Conservation (phyloP, 176 grass and related monocot genomes). For the Avena insularis region DNA sequence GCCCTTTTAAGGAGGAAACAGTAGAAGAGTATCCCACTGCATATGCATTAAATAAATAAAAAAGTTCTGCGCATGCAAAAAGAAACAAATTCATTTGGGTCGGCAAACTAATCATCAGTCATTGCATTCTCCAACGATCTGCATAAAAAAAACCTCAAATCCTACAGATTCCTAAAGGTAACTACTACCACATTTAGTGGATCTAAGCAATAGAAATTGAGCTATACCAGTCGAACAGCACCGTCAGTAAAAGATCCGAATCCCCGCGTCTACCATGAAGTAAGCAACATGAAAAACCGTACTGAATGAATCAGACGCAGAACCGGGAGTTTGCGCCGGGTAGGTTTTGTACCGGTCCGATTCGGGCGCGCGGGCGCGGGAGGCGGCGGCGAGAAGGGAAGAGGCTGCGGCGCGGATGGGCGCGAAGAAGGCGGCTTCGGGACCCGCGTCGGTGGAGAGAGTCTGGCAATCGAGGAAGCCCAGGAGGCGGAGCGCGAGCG, state of each 20-base stretch:
- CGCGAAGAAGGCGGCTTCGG: slow-evolving; percentile 53
- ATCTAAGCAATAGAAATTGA: slow-evolving; percentile 16
- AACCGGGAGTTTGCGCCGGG: not conserved
- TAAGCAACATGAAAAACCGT: not conserved
- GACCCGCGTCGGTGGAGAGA: not conserved
- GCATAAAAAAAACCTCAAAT: not conserved
- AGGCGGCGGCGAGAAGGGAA: slow-evolving; percentile 56
- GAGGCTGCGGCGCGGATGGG: slow-evolving; percentile 66
- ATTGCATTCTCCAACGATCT: not conserved
- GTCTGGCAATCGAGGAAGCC: slow-evolving; percentile 80
- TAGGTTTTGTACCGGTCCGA: slow-evolving; percentile 72
- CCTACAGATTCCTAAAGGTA: not conserved
- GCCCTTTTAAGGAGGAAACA: not conserved
- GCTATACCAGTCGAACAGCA: not conserved
- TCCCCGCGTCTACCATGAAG: not conserved
- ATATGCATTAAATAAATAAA: slow-evolving; percentile 18
- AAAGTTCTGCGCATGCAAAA: not conserved
- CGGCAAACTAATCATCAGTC: not conserved
- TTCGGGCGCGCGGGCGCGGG: slow-evolving; percentile 49
- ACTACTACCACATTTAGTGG: not conserved
- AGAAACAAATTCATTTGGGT: not conserved
- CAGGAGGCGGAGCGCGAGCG: slow-evolving; percentile 81
- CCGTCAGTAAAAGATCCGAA: not conserved
- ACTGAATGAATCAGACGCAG: not conserved
- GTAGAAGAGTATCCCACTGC: not conserved